A percentile compares a stretch with the other conserved stretches of the same genome.
Conservation (phyloP, 2,329 filamentous ascomycete species). For the Colletotrichum liaoningense region DNA sequence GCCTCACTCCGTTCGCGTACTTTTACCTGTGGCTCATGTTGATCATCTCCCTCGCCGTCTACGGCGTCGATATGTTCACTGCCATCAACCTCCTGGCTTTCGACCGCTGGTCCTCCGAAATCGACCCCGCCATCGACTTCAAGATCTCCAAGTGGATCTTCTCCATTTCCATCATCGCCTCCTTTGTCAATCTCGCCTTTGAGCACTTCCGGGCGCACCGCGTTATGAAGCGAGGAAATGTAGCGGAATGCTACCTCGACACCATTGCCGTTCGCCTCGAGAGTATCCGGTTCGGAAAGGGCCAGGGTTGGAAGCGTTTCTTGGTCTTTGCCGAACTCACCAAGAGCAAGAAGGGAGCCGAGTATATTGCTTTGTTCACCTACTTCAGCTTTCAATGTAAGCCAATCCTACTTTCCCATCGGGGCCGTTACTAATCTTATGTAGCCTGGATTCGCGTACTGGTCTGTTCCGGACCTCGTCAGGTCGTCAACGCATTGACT, state of each 20-base stretch:
- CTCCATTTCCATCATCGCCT: constrained; percentile 89
- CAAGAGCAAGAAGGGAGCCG: constrained; percentile 89
- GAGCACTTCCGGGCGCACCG: constrained; percentile 84
- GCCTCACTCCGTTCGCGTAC: constrained; percentile 83
- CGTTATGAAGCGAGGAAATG: constrained; percentile 85
- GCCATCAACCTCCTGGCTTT: constrained; percentile 91
- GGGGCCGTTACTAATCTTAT: constrained; percentile 25
- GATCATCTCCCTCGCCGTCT: constrained; percentile 83
- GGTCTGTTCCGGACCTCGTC: constrained; percentile 90
- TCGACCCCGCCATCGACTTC: constrained; percentile 82
- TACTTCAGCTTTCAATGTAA: constrained; percentile 81
- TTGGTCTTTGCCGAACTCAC: constrained; percentile 93
- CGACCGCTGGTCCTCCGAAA: constrained; percentile 87
- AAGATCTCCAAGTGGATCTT: constrained; percentile 94
- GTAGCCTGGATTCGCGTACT: constrained; percentile 88
- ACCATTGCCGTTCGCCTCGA: constrained; percentile 86
- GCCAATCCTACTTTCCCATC: neutral
- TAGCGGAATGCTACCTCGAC: constrained; percentile 93
- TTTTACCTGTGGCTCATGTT: constrained; percentile 86
- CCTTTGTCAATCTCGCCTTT: constrained; percentile 83
- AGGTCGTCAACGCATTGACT: constrained; percentile 90
- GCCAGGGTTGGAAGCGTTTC: constrained; percentile 88
- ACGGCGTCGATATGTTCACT: constrained; percentile 92
- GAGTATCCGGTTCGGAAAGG: constrained; percentile 79
- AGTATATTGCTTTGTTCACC: constrained; percentile 91